Base-by-base conservation (phyloP, 768 basidiomycete species). In the Cystofilobasidium ferigula region DNA sequence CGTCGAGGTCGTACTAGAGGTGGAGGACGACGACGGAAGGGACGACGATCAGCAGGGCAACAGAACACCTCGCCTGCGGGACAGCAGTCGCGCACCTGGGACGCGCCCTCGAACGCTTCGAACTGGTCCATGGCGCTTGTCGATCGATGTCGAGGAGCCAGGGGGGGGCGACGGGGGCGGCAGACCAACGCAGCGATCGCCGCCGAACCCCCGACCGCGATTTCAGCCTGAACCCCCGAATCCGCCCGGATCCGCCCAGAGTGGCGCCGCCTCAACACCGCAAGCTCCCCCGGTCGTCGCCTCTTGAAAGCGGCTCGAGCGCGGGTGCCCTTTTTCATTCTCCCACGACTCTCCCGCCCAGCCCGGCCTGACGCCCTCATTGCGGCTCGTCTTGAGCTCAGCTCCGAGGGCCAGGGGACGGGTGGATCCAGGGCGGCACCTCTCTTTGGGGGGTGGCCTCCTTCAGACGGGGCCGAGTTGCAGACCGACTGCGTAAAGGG, bases 71-170 rank as follows among this genome's bases (percentile, higher is more conserved):
- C n/a, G n/a, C n/a, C n/a, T n/a, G n/a, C n/a, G n/a, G n/a, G n/a
- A n/a, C n/a, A n/a, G n/a, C n/a, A n/a, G n/a, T n/a, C n/a, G n/a
- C 70, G 51, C 34, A 74, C 75, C 69, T 76, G 75, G 10, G 75
- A 76, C 24, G 74, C 77, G 51, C 77, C 77, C 32, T 78, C 77
- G 61, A 78, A 76, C 67, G 76, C 75, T 6, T 72, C 70, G 57
- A 78, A 78, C 26, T 67, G 69, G 40, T 74, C 75, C 73, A 64
- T 64, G 51, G n/a, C 30, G 8, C 9, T 26, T 28, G 48, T 24
- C 8, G 8, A n/a, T 14, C 3, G 48, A 26, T 7, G 12, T 4
- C 6, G 48, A 7, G 28, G 13, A 51, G 48, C 4, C n/a, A n/a
- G n/a, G n/a, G n/a, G n/a, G n/a, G n/a, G n/a, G n/a, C n/a, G n/a